phyloP scores from a whole-genome alignment of 108 stramenopile genomes.

The Conticribra guillardii region DNA sequence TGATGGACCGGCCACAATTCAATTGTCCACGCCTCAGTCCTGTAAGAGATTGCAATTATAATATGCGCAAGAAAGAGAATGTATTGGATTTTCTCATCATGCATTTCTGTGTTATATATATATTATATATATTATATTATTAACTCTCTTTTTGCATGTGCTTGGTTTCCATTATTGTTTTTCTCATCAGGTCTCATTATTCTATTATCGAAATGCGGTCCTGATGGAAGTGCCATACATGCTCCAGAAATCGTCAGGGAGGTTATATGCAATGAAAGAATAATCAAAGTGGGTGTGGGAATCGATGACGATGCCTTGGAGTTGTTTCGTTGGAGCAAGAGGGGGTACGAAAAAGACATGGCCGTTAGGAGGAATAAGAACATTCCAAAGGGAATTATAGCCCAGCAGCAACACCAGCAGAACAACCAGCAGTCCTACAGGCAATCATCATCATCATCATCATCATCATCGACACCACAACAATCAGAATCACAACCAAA shows the following conservation, averaged over 20 bases:
- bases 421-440: background rate
- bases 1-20: constrained; percentile 67
- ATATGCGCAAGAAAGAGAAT: no score
- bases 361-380: background rate
- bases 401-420: background rate
- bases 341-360: background rate
- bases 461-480: no score
- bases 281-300: constrained; percentile 65
- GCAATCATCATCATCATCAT: background rate
- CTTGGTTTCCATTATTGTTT: no score
- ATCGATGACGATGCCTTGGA: constrained; percentile 76
- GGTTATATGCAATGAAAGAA: constrained; percentile 45
- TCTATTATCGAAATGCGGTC: constrained; percentile 49
- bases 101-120: no score
- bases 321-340: constrained; percentile 43
- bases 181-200: no score
- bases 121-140: no score
- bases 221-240: constrained; percentile 40
- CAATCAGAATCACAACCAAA: constrained; percentile 10
- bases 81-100: no score
- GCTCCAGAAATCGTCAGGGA: constrained; percentile 48
- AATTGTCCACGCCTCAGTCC: constrained; percentile 61
- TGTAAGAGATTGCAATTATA: no score
- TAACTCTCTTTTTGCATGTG: no score
- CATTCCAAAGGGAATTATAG: background rate